Percentiles rank a stretch among this genome's conserved stretches.
These are phyloP conservation scores for Lepiota venenata DNA, from an alignment of 768 basidiomycete genomes.

Conservation along the genomic window DNA sequence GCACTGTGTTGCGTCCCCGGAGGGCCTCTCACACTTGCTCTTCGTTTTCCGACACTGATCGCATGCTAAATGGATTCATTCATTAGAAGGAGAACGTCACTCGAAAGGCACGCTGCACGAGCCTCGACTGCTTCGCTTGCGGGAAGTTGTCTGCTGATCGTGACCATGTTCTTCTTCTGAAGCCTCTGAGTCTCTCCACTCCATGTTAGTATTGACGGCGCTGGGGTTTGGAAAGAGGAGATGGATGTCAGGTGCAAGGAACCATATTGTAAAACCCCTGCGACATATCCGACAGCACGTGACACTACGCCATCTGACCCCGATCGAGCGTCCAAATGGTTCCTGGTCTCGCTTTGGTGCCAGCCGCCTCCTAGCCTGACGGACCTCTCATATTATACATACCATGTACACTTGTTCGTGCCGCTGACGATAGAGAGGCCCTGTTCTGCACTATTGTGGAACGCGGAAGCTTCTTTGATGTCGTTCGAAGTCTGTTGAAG, in stretches of 20 bases:
- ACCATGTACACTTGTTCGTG: no score
- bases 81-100: slow-evolving; percentile 11
- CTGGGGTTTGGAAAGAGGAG: slow-evolving; percentile 19
- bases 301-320: slow-evolving; percentile 12
- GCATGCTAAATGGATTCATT: slow-evolving; percentile 49
- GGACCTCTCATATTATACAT: no score
- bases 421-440: background rate
- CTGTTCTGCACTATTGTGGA: background rate
- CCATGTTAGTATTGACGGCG: slow-evolving; percentile 31
- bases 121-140: slow-evolving; percentile 70
- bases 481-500: no score
- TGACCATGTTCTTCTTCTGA: slow-evolving; percentile 52
- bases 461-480: background rate
- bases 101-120: slow-evolving; percentile 1
- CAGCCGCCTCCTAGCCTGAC: background rate
- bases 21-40: slow-evolving; percentile 73
- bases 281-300: no score
- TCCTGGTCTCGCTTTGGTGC: background rate
- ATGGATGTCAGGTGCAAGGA: slow-evolving; percentile 19
- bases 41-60: slow-evolving; percentile 88
- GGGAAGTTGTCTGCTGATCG: slow-evolving; percentile 37
- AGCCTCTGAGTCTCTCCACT: slow-evolving; percentile 58
- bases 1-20: slow-evolving; percentile 45
- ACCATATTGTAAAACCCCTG: slow-evolving; percentile 1
- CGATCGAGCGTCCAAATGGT: slow-evolving; percentile 12